Evolutionary conservation across 179 eudicot genomes (phyloP).

Genomic region (Camellia oleifera): DNA sequence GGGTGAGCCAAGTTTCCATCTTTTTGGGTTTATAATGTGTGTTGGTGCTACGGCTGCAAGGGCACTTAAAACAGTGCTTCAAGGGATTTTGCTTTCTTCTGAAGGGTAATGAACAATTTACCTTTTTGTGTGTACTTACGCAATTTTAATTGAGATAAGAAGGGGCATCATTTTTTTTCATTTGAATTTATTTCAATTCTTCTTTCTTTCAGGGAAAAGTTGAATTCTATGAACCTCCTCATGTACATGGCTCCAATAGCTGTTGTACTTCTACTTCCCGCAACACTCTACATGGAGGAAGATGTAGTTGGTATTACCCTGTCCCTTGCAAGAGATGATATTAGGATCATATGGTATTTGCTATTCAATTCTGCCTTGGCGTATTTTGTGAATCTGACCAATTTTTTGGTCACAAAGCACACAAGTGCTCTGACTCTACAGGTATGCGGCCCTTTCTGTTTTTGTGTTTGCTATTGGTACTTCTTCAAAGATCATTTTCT

Average conservation of each 20-base stretch:
- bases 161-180: neutral
- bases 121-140: neutral
- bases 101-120: slow-evolving; percentile 52
- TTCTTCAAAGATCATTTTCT: neutral
- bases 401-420: slow-evolving; percentile 82
- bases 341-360: slow-evolving; percentile 59
- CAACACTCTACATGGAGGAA: slow-evolving; percentile 66
- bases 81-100: slow-evolving; percentile 75
- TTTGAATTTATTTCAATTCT: neutral
- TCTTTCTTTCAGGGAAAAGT: slow-evolving; percentile 51
- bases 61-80: slow-evolving; percentile 72
- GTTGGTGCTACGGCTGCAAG: slow-evolving; percentile 84
- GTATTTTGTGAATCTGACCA: slow-evolving; percentile 69
- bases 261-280: slow-evolving; percentile 73
- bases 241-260: slow-evolving; percentile 84
- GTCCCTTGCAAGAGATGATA: slow-evolving; percentile 64
- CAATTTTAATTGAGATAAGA: no score
- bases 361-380: slow-evolving; percentile 73
- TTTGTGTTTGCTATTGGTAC: neutral
- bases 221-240: slow-evolving; percentile 77
- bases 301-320: slow-evolving; percentile 70
- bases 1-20: slow-evolving; percentile 87
- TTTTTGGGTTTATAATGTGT: slow-evolving; percentile 73
- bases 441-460: slow-evolving; percentile 34
- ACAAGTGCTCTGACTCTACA: slow-evolving; percentile 86